phyloP scores from a whole-genome alignment of 495 filamentous ascomycete genomes.

The Aspergillus cavernicola region DNA sequence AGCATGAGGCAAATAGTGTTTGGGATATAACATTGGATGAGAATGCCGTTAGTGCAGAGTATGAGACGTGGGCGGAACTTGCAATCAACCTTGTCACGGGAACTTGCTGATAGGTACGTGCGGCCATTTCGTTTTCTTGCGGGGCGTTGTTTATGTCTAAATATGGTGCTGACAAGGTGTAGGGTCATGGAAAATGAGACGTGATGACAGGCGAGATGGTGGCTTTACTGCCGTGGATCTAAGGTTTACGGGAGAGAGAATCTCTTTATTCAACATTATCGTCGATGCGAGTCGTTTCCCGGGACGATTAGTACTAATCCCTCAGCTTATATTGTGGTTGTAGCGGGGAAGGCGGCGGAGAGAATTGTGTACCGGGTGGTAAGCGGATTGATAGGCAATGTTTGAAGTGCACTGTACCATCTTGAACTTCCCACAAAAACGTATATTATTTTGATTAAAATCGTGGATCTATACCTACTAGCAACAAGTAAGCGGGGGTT shows the following conservation, averaged over 20 bases:
- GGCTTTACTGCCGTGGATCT: constrained; percentile 62
- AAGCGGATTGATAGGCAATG: no score
- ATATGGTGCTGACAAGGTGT: no score
- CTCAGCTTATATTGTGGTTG: constrained; percentile 40
- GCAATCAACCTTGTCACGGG: constrained; percentile 12
- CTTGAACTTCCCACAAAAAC: no score
- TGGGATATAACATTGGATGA: constrained; percentile 9
- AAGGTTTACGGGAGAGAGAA: constrained; percentile 67
- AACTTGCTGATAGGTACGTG: no score
- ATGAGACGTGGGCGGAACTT: constrained; percentile 10
- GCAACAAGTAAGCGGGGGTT: no score
- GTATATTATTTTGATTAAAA: no score
- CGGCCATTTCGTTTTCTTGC: no score
- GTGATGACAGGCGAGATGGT: constrained; percentile 43
- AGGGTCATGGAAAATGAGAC: constrained; percentile 20
- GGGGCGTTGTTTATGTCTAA: no score
- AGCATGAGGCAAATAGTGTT: constrained; percentile 16
- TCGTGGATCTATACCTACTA: no score
- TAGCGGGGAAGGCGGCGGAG: constrained; percentile 38
- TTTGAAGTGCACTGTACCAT: no score
- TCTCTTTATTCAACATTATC: constrained; percentile 46
- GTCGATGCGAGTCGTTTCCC: constrained; percentile 42
- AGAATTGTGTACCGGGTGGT: no score
- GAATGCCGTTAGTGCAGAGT: constrained; percentile 6
- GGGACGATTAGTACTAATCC: constrained; percentile 44